A percentile compares a stretch with the other conserved stretches of the same genome.
Evolutionary conservation across 169 alveolate species (phyloP).

Genomic region (Plasmodium sp.): DNA sequence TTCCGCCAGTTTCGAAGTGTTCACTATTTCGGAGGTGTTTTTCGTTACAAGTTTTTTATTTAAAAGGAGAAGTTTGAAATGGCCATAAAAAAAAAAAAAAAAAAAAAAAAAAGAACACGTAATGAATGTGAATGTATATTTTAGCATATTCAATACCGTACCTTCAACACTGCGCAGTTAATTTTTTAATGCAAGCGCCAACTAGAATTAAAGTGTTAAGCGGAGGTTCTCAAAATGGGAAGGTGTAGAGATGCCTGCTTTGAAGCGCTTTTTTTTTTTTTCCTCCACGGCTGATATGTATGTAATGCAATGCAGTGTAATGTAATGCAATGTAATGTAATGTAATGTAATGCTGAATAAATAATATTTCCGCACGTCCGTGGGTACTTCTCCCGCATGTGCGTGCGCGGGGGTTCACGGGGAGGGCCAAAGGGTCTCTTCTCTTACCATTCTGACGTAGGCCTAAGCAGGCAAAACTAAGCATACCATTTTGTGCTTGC

Average conservation of each 20-base stretch:
- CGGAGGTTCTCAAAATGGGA: neutral
- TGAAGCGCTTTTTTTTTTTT: neutral
- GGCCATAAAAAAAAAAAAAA: neutral
- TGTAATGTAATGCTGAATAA: neutral
- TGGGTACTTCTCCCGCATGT: neutral
- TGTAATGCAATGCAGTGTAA: neutral
- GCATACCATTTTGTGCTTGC: neutral
- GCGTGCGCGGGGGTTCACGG: neutral
- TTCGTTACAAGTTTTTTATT: neutral
- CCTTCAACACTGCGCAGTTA: neutral
- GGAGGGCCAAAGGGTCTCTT: neutral
- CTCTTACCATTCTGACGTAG: neutral
- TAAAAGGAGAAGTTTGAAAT: neutral
- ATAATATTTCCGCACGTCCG: neutral
- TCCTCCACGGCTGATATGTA: neutral
- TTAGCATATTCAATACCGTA: neutral
- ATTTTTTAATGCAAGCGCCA: neutral
- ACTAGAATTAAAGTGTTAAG: neutral
- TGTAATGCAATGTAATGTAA: neutral
- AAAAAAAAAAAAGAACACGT: neutral
- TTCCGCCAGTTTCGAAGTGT: neutral
- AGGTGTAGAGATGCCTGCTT: neutral
- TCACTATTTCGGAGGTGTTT: neutral
- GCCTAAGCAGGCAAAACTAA: neutral
- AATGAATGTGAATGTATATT: neutral